Base-by-base conservation (phyloP, 495 filamentous ascomycete genomes). In the Platismatia glauca region DNA sequence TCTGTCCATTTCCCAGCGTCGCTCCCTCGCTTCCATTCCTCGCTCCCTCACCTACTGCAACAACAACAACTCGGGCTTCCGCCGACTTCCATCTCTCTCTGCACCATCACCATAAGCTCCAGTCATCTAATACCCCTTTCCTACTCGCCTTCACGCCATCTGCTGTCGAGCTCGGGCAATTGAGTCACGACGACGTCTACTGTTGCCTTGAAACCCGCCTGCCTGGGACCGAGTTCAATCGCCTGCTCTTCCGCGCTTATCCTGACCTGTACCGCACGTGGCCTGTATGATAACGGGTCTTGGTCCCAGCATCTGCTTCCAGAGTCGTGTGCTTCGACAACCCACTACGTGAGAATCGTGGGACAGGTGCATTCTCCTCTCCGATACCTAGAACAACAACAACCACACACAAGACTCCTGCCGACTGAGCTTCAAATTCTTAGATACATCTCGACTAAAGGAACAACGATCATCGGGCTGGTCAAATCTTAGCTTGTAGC, bases 11-110 rank as follows among this genome's bases (percentile, higher is more conserved):
- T n/a, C n/a, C n/a, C n/a, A 64, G 46, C 65, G 69, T 65, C 67
- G 67, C 68, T 67, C 70, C 66, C 65, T 74, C 72, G 56, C 22
- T 64, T 62, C 65, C 67, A 64, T 65, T 67, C 66, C 64, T 67
- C 56, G 33, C n/a, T 63, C 63, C 52, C 43, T 61, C 39, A 58
- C 64, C 64, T 58, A 53, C 63, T 60, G 55, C 64, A 63, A 70
- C 48, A 64, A 43, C 64, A 56, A 55, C 55, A 48, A 41, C 63
- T 61, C 55, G 27, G 16, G n/a, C 55, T 13, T 46, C 20, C 58
- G 34, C 46, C 58, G 13, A 55, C 46, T 20, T 59, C 44, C 39
- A 55, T 43, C 35, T 16, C 57, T 24, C 20, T 27, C 33, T 13
- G 7, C 18, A 55, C 4, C 43, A 20, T 66, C 33, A 63, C 56